Evolutionary conservation across 352 stramenopile genomes (phyloP), one percentile per base, ranked within the genome.

Genomic region (Peronospora belbahrii): DNA sequence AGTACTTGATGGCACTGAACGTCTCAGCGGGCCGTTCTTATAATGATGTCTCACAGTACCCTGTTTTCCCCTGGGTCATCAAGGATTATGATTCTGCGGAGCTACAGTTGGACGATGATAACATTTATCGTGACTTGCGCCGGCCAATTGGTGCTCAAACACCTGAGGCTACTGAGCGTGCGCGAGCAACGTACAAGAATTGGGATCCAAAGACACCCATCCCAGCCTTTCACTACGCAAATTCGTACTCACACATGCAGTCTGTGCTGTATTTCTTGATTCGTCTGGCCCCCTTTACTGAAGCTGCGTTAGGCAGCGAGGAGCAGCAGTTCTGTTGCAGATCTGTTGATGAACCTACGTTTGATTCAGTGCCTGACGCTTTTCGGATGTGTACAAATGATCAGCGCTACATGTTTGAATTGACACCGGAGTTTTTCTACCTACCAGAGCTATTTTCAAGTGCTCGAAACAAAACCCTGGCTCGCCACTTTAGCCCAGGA

Each of bases 31-130:
- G 95, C 6, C 70, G 96, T 24, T 97, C 84, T 38, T 98, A 97
- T 64, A 98, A 98, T 61, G 95, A 98, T 52, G 86, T 97, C 8
- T 97, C 88, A 34, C 95, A 99, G 62, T 99, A 99, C 62, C 96
- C 96, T 6, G 50, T 99, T 2, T 99, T 99, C 51, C 97, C 97
- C 5, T 99, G 96, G 97, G 79, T 99, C 14, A 56, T 99, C 2
- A 85, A 85, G 11, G 94, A 99, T 55, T 99, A 98, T 62, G 75
- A 74, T 11, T 97, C 85, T 6, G 61, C 83, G 13, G 79, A 95
- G 54, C 77, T 99, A 22, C 85, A 98, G 52, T 67, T 99, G 8
- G 77, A 87, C 27, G 85, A 98, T 56, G 79, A 78, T 45, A 55
- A 58, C 22, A 95, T 96, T 42, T 99, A 96, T 62, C 88, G 96